Evolutionary conservation across 2,329 filamentous ascomycete species (phyloP), one percentile per base, ranked within the genome.

Genomic region (Ascochyta clinopodiicola): DNA sequence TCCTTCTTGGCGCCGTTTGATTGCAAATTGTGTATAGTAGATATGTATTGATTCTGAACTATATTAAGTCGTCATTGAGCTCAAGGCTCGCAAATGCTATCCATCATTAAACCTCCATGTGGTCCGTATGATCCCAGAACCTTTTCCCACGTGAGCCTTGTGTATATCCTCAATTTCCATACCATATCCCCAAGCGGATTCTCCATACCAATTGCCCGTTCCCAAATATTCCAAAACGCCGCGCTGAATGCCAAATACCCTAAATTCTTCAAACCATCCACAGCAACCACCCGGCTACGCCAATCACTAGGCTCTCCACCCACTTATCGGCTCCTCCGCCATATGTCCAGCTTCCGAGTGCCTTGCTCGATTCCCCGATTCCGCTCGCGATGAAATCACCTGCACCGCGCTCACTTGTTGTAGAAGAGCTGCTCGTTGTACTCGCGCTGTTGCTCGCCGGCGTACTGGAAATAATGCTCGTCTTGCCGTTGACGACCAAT

Each of bases 401-500:
- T n/a, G 56, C 56, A 8, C 52, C 52, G 17, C 52, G 52, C 43
- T 56, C 52, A 15, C 46, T 51, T 24, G 52, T 43, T 21, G 22
- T 12, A 36, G 55, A 10, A 58, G 17, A 10, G 7, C 37, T 62
- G 8, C 27, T 25, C 3, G 69, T 73, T 0, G 65, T 61, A 8
- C 53, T 68, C 9, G 69, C 69, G 46, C 61, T 70, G 22, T 67
- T 72, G 29, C 61, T 69, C 27, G 67, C 68, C 0, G 70, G 70
- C 6, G 51, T 40, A 2, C 45, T 65, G 0, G 65, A 57, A 7
- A 75, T 57, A 4, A 55, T 63, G 40, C 70, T 73, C 17, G 72
- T 74, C 25, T 64, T 62, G 0, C 71, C 72, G n/a, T 75, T 67
- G 19, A 75, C 56, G 3, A 75, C 44, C 2, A 75, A 43, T 15